Percentiles rank a stretch among this genome's conserved stretches.
Evolutionary conservation across 208 protist genomes (phyloP).

Genomic region (Leishmania braziliensis): DNA sequence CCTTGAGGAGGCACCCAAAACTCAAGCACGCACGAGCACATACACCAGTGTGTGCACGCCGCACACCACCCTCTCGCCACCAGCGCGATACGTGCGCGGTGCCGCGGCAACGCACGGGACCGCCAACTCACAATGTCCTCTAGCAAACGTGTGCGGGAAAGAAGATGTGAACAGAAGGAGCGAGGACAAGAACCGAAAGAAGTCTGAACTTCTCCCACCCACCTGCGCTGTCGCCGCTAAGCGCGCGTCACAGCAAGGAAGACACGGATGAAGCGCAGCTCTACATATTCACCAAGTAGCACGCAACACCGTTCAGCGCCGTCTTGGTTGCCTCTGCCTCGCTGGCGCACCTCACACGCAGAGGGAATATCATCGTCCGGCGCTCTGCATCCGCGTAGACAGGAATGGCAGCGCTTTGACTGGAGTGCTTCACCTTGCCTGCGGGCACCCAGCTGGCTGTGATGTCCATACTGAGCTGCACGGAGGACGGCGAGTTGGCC

Average conservation of each 20-base stretch:
- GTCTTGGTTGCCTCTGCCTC: constrained; percentile 34
- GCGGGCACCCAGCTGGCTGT: constrained; percentile 59
- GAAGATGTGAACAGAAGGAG: background rate
- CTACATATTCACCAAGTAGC: constrained; percentile 55
- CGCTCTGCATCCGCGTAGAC: constrained; percentile 78
- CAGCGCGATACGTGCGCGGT: background rate
- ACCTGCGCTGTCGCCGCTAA: background rate
- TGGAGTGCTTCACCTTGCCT: constrained; percentile 20
- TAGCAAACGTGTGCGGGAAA: background rate
- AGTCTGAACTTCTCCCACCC: background rate
- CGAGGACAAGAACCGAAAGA: background rate
- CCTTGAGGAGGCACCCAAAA: background rate
- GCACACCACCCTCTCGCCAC: background rate
- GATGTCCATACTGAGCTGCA: constrained; percentile 52
- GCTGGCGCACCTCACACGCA: constrained; percentile 45
- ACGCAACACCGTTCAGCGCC: constrained; percentile 71
- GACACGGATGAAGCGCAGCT: background rate
- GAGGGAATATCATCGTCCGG: constrained; percentile 48
- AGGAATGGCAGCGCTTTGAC: constrained; percentile 43
- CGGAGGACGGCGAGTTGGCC: constrained; percentile 69
- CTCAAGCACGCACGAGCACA: background rate
- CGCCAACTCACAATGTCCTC: background rate
- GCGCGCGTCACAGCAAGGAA: background rate
- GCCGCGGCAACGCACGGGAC: background rate
- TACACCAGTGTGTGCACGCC: background rate